Base-by-base conservation (phyloP, 2,329 filamentous ascomycete genomes). In the Geosmithia flava region DNA sequence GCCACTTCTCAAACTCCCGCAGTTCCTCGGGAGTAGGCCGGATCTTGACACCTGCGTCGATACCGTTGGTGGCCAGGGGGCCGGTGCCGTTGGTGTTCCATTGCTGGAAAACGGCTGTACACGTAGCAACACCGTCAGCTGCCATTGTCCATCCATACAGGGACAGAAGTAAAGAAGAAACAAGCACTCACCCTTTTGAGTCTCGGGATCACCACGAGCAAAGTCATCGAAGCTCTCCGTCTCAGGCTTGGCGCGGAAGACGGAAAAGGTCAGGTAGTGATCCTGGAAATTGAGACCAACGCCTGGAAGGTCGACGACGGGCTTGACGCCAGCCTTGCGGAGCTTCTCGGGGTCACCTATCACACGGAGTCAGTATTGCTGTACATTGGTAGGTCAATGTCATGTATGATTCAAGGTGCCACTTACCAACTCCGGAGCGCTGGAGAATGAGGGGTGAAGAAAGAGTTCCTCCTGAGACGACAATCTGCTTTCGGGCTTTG, bases 181-280 rank as follows among this genome's bases (percentile, higher is more conserved):
- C 1, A 7, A 2, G n/a, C 7, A 46, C 68, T 56, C 61, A 68
- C 70, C 64, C 65, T 87, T 83, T 62, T 91, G 85, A 0, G 81
- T 73, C 49, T 82, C 78, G 0, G 84, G 82, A 37, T 83, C 82
- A 41, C 86, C 86, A 45, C 85, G 78, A 8, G 82, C 74, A 59
- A 90, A 90, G 61, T 90, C 85, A 56, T 90, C 86, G 53, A 91
- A 91, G 11, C 79, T 84, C 59, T 91, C 86, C 0, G 80, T 80
- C 5, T 82, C 78, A 6, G 84, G 84, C 68, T 86, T 87, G 17
- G 84, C 84, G 13, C 85, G 75, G 62, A 76, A 88, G 2, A 77
- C 73, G 0, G 82, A 75, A 61, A 87, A 87, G 2, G 80, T 84
- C 40, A 87, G 70, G 60, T 85, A 85, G 59, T 86, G 83, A 60